Evolutionary conservation across 495 filamentous ascomycete genomes (phyloP).

Genomic region (Aspergillus affinis): DNA sequence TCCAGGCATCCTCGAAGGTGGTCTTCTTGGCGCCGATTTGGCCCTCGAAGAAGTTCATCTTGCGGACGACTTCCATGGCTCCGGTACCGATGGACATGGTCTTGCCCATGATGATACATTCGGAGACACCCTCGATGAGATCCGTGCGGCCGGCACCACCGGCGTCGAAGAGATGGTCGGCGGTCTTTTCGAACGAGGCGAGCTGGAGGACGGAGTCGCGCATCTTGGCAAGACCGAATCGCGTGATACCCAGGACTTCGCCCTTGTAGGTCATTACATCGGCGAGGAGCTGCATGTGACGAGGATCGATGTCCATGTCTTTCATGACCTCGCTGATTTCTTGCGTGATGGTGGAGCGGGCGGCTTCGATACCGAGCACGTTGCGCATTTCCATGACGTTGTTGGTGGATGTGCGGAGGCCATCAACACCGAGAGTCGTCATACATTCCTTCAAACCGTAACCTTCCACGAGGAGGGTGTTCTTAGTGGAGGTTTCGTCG

Average conservation of each 20-base stretch:
- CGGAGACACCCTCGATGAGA: conserved; percentile 85
- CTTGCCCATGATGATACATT: conserved; percentile 99
- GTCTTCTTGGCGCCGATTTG: conserved; percentile 64
- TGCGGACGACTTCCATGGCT: conserved; percentile 81
- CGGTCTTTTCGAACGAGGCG: conserved; percentile 97
- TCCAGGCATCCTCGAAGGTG: conserved; percentile 77
- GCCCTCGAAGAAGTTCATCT: conserved; percentile 64
- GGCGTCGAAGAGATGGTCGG: conserved; percentile 95
- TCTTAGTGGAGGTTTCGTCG: conserved; percentile 54
- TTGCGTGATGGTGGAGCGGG: conserved; percentile 74
- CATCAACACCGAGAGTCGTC: conserved; percentile 84
- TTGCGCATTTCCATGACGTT: conserved; percentile 85
- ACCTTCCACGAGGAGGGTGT: conserved; percentile 86
- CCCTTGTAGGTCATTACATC: conserved; percentile 99
- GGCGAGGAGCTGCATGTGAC: conserved; percentile 97
- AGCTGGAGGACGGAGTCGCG: conserved; percentile 91
- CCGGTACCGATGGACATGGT: conserved; percentile 88
- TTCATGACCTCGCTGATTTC: conserved; percentile 84
- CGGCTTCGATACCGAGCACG: conserved; percentile 98
- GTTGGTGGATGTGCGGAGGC: conserved; percentile 71
- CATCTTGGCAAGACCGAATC: conserved; percentile 97
- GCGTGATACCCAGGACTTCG: conserved; percentile 94
- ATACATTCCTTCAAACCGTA: conserved; percentile 89
- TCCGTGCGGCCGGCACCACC: conserved; percentile 87
- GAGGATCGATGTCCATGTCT: conserved; percentile 93